Conservation (phyloP, 352 stramenopile genomes). For the Phytopythium sindhum region DNA sequence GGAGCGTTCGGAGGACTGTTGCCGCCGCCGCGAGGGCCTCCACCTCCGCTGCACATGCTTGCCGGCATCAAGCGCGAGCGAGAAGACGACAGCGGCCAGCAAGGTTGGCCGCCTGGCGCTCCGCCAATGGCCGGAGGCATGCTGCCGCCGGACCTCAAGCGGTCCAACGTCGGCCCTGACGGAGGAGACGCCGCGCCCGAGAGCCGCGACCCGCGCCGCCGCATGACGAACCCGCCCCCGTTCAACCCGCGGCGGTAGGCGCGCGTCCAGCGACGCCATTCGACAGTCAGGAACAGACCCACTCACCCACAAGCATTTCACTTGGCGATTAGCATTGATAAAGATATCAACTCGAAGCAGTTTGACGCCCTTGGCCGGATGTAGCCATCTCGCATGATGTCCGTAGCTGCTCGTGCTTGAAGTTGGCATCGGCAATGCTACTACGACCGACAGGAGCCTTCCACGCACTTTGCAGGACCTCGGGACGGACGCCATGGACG, state of each 20-base stretch:
- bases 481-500: no score
- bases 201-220: constrained; percentile 6
- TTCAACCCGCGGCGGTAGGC: constrained; percentile 1
- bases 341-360: no score
- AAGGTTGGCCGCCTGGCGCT: not conserved
- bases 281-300: no score
- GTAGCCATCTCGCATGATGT: no score
- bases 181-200: not conserved
- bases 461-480: no score
- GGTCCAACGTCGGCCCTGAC: not conserved
- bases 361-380: no score
- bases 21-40: constrained; percentile 38
- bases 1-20: constrained; percentile 21
- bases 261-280: no score
- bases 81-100: constrained; percentile 18
- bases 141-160: not conserved
- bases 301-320: no score
- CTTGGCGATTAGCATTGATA: no score
- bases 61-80: constrained; percentile 41
- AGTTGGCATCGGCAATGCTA: no score
- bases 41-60: constrained; percentile 41
- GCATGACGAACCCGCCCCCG: not conserved
- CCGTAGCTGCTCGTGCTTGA: no score
- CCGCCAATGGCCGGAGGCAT: not conserved
- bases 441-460: no score